Evolutionary conservation across 352 stramenopile species (phyloP), one percentile per base, ranked within the genome.

Genomic region (Globisporangium cystogenes): DNA sequence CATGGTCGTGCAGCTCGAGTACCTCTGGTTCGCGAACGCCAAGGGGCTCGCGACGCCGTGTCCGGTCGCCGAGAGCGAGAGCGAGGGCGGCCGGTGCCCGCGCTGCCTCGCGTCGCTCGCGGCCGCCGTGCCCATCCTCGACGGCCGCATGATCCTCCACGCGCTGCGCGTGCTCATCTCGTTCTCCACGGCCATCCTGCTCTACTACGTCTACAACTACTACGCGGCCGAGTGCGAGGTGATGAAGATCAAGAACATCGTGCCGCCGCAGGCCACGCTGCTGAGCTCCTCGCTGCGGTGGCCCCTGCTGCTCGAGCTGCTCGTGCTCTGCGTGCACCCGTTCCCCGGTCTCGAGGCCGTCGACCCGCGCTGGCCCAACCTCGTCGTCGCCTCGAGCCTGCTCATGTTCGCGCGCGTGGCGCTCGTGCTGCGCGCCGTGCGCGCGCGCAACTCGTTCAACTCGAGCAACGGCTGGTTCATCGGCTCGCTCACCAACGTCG

Each of bases 381-480:
- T 89, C 3, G 64, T 76, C 7, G 61, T 91, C 5, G 56, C 70
- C n/a, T 55, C 63, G 23, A 89, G 76, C 21, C 57, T 91, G 4
- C 12, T 78, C 57, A 91, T 89, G 77, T 85, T 87, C 37, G 35
- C 52, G 16, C 69, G 80, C 29, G 57, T 89, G 18, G 68, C 50
- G 41, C 67, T 90, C 51, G 45, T 82, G 10, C 33, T 86, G 15
- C 74, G 78, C 23, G 70, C 87, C 24, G 65, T 86, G 41, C 65
- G 84, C 48, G 82, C 79, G 52, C 75, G 68, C 41, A 77, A 76
- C 62, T 75, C 77, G 57, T 87, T 92, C 64, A 92, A 90, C 52
- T 78, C 76, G 51, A 89, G 69, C 65, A 89, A 90, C 54, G 76
- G 78, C 40, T 87, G 78, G 76, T 92, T 92, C 62, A 90, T 92